Evolutionary conservation across 2,329 filamentous ascomycete species (phyloP).

Genomic region (Trichoderma citrinoviride): DNA sequence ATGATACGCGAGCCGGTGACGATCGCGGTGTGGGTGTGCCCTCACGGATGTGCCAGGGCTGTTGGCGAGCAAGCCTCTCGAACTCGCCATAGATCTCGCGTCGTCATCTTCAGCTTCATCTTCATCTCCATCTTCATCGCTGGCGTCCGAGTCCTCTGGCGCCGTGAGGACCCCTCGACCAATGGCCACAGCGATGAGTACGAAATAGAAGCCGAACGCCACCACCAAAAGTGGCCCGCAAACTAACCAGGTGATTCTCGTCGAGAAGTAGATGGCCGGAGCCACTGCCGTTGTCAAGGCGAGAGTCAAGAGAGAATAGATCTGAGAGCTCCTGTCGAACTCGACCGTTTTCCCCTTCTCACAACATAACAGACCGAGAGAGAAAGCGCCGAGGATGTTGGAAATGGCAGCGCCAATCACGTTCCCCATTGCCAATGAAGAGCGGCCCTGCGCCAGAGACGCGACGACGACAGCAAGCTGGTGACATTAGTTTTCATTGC

Average conservation of each 20-base stretch:
- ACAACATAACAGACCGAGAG: conserved; percentile 48
- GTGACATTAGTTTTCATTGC: not conserved
- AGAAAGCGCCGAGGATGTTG: conserved; percentile 56
- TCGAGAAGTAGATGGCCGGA: not conserved
- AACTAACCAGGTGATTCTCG: not conserved
- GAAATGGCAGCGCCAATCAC: conserved; percentile 54
- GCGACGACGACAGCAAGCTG: conserved; percentile 48
- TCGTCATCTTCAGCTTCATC: not conserved
- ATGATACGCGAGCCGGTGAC: conserved; percentile 22
- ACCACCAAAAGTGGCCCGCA: not conserved
- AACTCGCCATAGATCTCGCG: not conserved
- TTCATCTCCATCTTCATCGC: not conserved
- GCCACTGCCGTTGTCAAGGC: not conserved
- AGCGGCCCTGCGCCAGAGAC: conserved; percentile 44
- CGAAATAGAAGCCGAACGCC: not conserved
- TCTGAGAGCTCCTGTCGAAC: conserved; percentile 49
- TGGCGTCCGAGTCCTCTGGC: conserved; percentile 1
- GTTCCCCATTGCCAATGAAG: conserved; percentile 52
- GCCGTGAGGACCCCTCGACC: not conserved
- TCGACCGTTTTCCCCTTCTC: conserved; percentile 15
- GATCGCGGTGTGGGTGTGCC: not conserved
- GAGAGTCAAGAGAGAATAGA: conserved; percentile 39
- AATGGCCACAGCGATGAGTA: not conserved
- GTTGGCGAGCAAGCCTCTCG: not conserved
- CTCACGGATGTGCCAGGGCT: not conserved